Base-by-base conservation (phyloP, 345 rosid species). In the Eucalyptus polyanthemos region DNA sequence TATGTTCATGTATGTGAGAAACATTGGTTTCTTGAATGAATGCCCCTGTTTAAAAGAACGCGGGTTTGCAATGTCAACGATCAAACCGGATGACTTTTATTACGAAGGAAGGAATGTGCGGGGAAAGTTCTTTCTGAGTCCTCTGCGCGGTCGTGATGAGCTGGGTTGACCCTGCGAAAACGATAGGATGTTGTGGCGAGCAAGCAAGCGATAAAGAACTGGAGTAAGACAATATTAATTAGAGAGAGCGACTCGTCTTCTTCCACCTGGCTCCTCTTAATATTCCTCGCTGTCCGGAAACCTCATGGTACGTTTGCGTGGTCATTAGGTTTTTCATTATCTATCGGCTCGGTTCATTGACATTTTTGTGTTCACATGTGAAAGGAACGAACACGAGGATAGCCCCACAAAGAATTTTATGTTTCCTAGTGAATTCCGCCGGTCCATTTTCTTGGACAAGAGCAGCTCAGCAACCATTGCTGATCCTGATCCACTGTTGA, bases 391-490 rank as follows among this genome's bases (percentile, higher is more conserved):
- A 34, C 11, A 3, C 4, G 42, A 69, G 11, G 80, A 31, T 37
- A 72, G 81, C 56, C 14, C 81, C 45, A 72, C 4, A 17, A 34
- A 72, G 13, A 34, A 34, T 17, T 19, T 37, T 3, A 37, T 72
- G 45, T 37, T 72, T 72, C 22, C 13, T 31, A 31, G 0, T 21
- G 81, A 19, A 72, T 37, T 34, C 40, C 27, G 0, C 81, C 45
- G 97, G 90, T 96, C 99, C n/a, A 97, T 95, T 86, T 96, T 96
- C 72, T 96, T 96, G 88, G 95, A 91, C 89, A 97, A 92, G 93
- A 93, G 93, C 97, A 96, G 86, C 94, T 95, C 72, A 95, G 94
- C 13, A 96, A 93, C 99, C 99, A 95, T 86, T 96, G 97, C 92
- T 96, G 97, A 92, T 97, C 99, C 91, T 92, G 93, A 93, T 96